These are phyloP conservation scores for Lepidium sativum DNA, from an alignment of 345 rosid species.

Conservation along the genomic window DNA sequence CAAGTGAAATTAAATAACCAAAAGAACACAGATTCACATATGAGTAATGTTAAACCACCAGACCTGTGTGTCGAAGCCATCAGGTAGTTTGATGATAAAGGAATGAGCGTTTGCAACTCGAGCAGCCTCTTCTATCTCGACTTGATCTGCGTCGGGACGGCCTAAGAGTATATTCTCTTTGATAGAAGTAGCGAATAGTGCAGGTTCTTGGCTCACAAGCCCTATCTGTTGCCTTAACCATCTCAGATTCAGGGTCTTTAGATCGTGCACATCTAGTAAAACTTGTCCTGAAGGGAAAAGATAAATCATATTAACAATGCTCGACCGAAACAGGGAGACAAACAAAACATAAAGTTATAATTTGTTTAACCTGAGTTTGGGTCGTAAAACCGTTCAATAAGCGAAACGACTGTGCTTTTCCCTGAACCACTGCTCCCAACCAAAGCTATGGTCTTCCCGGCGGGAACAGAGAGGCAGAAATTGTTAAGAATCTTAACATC, in stretches of 20 bases:
- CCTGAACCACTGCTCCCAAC: constrained; percentile 99
- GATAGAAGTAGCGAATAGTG: constrained; percentile 85
- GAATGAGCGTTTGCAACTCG: constrained; percentile 97
- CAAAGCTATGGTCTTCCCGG: constrained; percentile 92
- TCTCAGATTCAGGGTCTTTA: constrained; percentile 70
- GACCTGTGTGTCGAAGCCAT: constrained; percentile 94
- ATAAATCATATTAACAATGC: neutral
- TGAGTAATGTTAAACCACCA: constrained; percentile 5
- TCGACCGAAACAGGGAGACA: neutral
- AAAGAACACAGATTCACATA: constrained; percentile 19
- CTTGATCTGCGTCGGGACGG: constrained; percentile 71
- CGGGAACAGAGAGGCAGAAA: constrained; percentile 74
- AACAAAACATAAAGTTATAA: neutral
- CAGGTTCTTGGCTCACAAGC: constrained; percentile 97
- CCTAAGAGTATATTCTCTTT: constrained; percentile 90
- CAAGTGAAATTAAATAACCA: constrained; percentile 8
- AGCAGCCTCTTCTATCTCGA: constrained; percentile 91
- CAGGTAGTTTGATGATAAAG: constrained; percentile 82
- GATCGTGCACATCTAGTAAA: constrained; percentile 74
- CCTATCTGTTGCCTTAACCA: constrained; percentile 98
- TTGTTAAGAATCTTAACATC: constrained; percentile 67
- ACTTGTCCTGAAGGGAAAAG: constrained; percentile 59
- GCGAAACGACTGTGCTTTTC: constrained; percentile 91
- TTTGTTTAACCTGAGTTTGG: constrained; percentile 59
- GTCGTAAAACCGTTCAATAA: constrained; percentile 92